Base-by-base conservation (phyloP, 495 filamentous ascomycete genomes). In the Penicillium verhagenii region DNA sequence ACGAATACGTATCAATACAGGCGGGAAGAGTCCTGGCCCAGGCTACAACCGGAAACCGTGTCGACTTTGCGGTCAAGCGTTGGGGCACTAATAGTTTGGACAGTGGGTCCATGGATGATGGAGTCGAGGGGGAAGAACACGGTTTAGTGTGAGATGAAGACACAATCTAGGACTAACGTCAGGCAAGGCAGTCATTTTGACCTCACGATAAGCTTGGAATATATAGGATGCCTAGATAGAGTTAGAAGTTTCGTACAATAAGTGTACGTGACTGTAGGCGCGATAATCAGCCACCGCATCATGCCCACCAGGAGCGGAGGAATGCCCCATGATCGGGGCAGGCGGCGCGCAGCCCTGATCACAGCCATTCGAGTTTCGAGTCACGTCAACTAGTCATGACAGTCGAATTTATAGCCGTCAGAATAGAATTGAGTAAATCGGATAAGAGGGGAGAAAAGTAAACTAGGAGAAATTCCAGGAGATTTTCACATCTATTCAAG, bases 51-150 rank as follows among this genome's bases (percentile, higher is more conserved):
- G n/a, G 29, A 23, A 24, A 13, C 28, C 46, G 25, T 46, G 47
- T 54, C 53, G 50, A 61, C 51, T 40, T 66, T 66, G 61, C 64
- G 64, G 64, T 66, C 64, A 66, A 61, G 57, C 42, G 57, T 61
- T 64, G 58, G 53, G 63, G 63, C 28, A 49, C 46, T 46, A 48
- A 52, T 65, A 58, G 46, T 58, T 46, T 37, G 37, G 50, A 28
- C 37, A 55, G 64, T 66, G 64, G 64, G 64, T 58, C 64, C 57
- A 42, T 51, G 16, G n/a, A 50, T 39, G 39, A 51, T 28, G 25
- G 29, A 48, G 45, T 46, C 35, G 45, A 40, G 37, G 38, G n/a
- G 39, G 47, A 29, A 47, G 26, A n/a, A 52, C 38, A 9, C 16
- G n/a, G n/a, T n/a, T n/a, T n/a, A n/a, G n/a, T n/a, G n/a, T n/a